Evolutionary conservation across 192 early-diverging fungal genomes (phyloP).

Genomic region (Gryganskiella cystojenkinii): DNA sequence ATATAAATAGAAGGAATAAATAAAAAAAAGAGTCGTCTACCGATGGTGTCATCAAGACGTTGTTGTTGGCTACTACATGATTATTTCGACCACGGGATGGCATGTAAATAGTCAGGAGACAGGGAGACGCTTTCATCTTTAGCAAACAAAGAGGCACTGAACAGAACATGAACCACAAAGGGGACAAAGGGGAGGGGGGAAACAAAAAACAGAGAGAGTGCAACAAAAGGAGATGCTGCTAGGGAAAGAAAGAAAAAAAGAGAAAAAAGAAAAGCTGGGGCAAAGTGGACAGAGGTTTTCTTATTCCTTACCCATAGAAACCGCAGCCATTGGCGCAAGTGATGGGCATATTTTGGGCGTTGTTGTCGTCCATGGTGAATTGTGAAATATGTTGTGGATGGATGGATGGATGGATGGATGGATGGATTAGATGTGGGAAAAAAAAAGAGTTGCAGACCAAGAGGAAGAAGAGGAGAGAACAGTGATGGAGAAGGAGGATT

Average conservation of each 20-base stretch:
- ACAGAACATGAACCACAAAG: not conserved
- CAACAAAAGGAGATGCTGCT: not conserved
- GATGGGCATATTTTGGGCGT: constrained; percentile 64
- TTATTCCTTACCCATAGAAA: constrained; percentile 69
- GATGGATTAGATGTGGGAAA: not conserved
- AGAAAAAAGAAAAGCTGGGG: not conserved
- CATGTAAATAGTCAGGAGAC: not conserved
- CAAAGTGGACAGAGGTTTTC: not conserved
- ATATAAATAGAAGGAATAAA: not conserved
- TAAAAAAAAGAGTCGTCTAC: not conserved
- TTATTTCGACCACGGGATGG: not conserved
- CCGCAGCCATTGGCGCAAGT: constrained; percentile 78
- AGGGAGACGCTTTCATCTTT: not conserved
- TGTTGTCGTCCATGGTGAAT: constrained; percentile 74
- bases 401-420: not conserved
- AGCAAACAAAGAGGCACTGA: constrained; percentile 1
- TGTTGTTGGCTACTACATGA: not conserved
- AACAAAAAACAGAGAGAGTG: not conserved
- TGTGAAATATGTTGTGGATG: not conserved
- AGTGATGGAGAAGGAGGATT: not conserved
- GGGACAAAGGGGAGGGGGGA: not conserved
- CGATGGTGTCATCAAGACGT: not conserved
- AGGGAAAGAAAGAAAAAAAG: not conserved
- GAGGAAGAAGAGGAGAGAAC: no score
- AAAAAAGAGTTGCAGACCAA: not conserved